A percentile compares a stretch with the other conserved stretches of the same genome.
Conservation (phyloP, 2,329 filamentous ascomycete species). For the Alternaria arborescens region DNA sequence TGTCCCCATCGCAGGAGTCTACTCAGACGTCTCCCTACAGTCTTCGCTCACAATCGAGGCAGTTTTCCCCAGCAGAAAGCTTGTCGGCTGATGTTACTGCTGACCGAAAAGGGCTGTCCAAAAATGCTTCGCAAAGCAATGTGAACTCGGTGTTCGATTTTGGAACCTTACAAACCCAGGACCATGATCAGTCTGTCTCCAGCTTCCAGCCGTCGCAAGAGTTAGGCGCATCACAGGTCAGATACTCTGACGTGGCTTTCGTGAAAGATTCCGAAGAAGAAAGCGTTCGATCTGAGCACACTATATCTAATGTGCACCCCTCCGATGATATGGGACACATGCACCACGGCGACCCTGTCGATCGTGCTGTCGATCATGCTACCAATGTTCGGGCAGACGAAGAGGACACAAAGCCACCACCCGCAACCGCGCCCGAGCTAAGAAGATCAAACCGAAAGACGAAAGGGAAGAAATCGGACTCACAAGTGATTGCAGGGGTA, state of each 20-base stretch:
- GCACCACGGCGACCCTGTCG: slow-evolving; percentile 23
- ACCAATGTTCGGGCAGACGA: neutral
- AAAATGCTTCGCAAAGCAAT: slow-evolving; percentile 20
- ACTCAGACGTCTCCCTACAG: slow-evolving; percentile 37
- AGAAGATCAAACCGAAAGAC: slow-evolving; percentile 4
- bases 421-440: slow-evolving; percentile 14
- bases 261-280: slow-evolving; percentile 47
- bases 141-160: slow-evolving; percentile 17
- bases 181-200: slow-evolving; percentile 23
- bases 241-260: slow-evolving; percentile 32
- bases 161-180: slow-evolving; percentile 15
- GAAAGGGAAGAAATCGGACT: slow-evolving; percentile 3
- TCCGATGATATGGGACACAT: slow-evolving; percentile 30
- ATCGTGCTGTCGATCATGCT: slow-evolving; percentile 7
- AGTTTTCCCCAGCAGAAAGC: slow-evolving; percentile 29
- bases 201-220: slow-evolving; percentile 38
- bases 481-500: slow-evolving; percentile 3
- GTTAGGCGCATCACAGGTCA: slow-evolving; percentile 30
- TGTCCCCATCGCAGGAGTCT: slow-evolving; percentile 29
- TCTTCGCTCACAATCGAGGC: slow-evolving; percentile 41
- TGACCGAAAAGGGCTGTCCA: slow-evolving; percentile 22
- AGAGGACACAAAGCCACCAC: slow-evolving; percentile 10
- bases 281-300: slow-evolving; percentile 39
- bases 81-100: neutral
- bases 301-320: slow-evolving; percentile 35